Evolutionary conservation across 2,329 filamentous ascomycete species (phyloP).

Genomic region (Beauveria brongniartii): DNA sequence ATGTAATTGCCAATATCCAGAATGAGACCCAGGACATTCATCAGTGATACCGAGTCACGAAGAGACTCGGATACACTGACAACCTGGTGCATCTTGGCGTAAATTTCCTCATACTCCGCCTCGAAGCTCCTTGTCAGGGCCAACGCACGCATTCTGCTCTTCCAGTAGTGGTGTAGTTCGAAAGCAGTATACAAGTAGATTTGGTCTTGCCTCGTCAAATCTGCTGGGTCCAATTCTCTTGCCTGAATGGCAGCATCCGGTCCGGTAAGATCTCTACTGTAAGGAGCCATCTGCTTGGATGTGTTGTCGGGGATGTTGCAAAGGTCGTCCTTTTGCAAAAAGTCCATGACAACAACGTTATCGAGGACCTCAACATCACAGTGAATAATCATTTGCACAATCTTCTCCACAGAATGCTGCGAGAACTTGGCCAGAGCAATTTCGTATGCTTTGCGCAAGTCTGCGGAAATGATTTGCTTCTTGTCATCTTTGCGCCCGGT

Average conservation of each 20-base stretch:
- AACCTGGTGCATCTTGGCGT: constrained; percentile 76
- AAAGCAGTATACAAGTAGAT: constrained; percentile 90
- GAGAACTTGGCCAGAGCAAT: constrained; percentile 93
- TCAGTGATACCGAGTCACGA: constrained; percentile 82
- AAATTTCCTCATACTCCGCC: constrained; percentile 84
- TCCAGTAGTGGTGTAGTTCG: constrained; percentile 97
- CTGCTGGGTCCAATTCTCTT: constrained; percentile 76
- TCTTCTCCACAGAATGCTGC: constrained; percentile 70
- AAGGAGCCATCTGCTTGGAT: constrained; percentile 85
- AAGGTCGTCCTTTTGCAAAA: constrained; percentile 84
- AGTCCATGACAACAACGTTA: constrained; percentile 91
- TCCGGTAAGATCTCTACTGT: constrained; percentile 93
- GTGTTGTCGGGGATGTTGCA: constrained; percentile 89
- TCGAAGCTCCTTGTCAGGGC: constrained; percentile 78
- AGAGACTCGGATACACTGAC: constrained; percentile 81
- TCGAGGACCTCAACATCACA: constrained; percentile 85
- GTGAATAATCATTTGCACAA: constrained; percentile 90
- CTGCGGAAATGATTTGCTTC: constrained; percentile 91
- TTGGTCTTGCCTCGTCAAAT: constrained; percentile 91
- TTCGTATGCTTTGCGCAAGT: constrained; percentile 76
- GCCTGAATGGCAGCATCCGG: constrained; percentile 69
- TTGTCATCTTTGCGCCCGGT: constrained; percentile 80
- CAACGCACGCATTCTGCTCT: constrained; percentile 89
- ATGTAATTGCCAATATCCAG: constrained; percentile 99
- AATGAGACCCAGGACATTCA: constrained; percentile 94